Percentiles rank a stretch among this genome's conserved stretches.
phyloP scores from a whole-genome alignment of 345 rosid species.

The Eucalyptus erythrocorys region DNA sequence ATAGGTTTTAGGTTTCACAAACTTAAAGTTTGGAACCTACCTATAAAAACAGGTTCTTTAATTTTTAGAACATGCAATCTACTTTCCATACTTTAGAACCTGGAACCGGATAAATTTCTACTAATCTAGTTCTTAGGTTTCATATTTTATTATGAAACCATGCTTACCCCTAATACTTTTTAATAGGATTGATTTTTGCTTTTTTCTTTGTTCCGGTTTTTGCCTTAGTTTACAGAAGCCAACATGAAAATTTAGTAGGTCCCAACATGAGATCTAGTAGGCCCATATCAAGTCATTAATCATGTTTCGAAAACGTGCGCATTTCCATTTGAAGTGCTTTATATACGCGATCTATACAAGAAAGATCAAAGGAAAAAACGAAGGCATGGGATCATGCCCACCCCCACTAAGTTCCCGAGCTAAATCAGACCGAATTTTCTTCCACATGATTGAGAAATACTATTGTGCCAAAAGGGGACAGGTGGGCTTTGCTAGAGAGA shows the following conservation, averaged over 20 bases:
- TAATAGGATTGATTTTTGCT: neutral
- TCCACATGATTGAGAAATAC: neutral
- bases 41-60: too few species aligned
- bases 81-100: rapidly evolving
- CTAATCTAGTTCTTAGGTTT: rapidly evolving
- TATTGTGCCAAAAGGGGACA: neutral
- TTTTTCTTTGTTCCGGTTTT: neutral
- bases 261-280: neutral
- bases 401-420: neutral
- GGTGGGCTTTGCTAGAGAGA: neutral
- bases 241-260: neutral
- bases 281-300: neutral
- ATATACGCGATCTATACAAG: neutral
- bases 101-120: rapidly evolving
- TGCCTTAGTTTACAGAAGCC: neutral
- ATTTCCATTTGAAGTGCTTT: neutral
- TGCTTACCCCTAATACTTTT: rapidly evolving
- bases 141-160: too few species aligned
- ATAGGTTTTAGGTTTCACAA: too few species aligned
- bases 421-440: neutral
- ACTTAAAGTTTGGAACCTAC: rapidly evolving
- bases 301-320: neutral
- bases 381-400: neutral
- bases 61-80: too few species aligned
- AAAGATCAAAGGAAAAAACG: neutral